A percentile compares a stretch with the other conserved stretches of the same genome.
Evolutionary conservation across 441 rosid genomes (phyloP).

Genomic region (Adansonia madagascariensis): DNA sequence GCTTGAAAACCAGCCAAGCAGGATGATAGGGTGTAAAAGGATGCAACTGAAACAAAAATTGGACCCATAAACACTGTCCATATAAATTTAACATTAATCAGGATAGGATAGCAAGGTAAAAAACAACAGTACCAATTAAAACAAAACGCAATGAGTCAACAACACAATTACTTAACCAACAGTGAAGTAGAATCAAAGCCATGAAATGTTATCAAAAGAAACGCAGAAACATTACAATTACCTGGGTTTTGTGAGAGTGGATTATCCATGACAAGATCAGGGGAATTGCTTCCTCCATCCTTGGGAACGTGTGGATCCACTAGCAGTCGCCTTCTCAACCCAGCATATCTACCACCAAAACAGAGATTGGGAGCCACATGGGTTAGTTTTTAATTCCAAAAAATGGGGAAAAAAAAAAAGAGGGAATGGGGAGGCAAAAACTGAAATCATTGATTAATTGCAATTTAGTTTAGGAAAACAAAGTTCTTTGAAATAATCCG

Average conservation of each 20-base stretch:
- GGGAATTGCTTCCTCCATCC: slow-evolving; percentile 57
- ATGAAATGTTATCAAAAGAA: neutral
- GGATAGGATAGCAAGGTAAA: neutral
- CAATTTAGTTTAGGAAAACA: neutral
- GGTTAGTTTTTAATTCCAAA: neutral
- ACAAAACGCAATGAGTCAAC: neutral
- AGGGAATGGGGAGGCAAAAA: neutral
- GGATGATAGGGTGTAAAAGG: neutral
- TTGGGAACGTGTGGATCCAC: slow-evolving; percentile 76
- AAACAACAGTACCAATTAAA: neutral
- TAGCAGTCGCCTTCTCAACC: slow-evolving; percentile 71
- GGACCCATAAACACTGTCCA: neutral
- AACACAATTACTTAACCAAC: neutral
- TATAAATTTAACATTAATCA: neutral
- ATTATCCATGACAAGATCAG: slow-evolving; percentile 75
- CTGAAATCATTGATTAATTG: neutral
- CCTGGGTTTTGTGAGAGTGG: slow-evolving; percentile 98
- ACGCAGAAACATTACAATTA: slow-evolving; percentile 32
- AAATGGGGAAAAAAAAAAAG: neutral
- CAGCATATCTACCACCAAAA: slow-evolving; percentile 62
- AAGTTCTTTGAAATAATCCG: neutral
- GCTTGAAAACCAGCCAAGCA: neutral
- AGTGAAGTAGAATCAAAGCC: neutral
- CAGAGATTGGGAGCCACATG: neutral
- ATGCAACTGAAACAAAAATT: neutral